These are phyloP conservation scores for Cyclotella choctawhatcheeana DNA, from an alignment of 108 stramenopile species.

Conservation along the genomic window DNA sequence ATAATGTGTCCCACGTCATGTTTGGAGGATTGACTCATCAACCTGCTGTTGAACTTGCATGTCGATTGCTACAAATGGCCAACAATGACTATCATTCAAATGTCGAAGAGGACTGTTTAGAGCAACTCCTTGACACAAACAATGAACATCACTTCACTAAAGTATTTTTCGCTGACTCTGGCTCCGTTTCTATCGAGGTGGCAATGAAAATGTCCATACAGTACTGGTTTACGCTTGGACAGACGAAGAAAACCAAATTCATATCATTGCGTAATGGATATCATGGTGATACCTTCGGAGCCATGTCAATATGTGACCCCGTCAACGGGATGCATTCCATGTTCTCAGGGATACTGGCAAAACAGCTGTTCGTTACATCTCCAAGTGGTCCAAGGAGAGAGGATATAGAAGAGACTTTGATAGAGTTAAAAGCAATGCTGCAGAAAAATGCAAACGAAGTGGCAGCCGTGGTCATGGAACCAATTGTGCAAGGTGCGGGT, in stretches of 20 bases:
- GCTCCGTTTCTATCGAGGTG: constrained; percentile 82
- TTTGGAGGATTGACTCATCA: constrained; percentile 90
- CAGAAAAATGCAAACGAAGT: constrained; percentile 55
- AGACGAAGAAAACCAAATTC: constrained; percentile 56
- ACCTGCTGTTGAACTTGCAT: constrained; percentile 69
- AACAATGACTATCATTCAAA: constrained; percentile 22
- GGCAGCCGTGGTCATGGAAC: constrained; percentile 92
- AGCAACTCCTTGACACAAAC: constrained; percentile 6
- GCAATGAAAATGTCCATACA: constrained; percentile 94
- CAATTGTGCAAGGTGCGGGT: constrained; percentile 92
- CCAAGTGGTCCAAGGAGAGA: constrained; percentile 39
- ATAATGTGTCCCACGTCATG: constrained; percentile 86
- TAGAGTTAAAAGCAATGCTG: constrained; percentile 48
- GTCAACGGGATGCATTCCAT: constrained; percentile 84
- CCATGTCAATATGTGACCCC: constrained; percentile 91
- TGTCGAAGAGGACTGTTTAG: background rate
- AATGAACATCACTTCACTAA: constrained; percentile 56
- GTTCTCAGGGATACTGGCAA: constrained; percentile 57
- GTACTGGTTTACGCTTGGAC: constrained; percentile 66
- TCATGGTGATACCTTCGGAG: constrained; percentile 91
- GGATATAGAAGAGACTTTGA: constrained; percentile 44
- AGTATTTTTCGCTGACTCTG: constrained; percentile 83
- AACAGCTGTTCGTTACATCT: constrained; percentile 64
- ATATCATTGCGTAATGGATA: constrained; percentile 81
- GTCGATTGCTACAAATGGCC: constrained; percentile 46